phyloP scores from a whole-genome alignment of 345 rosid species.

The Melaleuca quinquenervia region DNA sequence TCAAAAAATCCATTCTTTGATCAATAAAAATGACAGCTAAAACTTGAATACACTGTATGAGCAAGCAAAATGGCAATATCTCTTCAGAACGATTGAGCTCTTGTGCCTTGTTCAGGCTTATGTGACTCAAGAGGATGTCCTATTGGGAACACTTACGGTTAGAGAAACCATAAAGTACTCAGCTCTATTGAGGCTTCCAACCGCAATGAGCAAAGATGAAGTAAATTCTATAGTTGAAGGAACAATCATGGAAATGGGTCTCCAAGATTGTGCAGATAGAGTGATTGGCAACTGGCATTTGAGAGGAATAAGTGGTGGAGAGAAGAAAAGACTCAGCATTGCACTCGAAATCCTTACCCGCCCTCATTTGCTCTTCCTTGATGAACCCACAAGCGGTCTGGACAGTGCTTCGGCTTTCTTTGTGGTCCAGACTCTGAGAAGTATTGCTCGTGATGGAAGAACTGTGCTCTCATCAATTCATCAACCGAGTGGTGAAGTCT shows the following conservation, averaged over 20 bases:
- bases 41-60: background rate
- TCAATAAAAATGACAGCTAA: background rate
- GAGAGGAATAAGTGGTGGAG: slow-evolving; percentile 80
- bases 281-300: slow-evolving; percentile 63
- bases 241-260: slow-evolving; percentile 52
- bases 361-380: slow-evolving; percentile 52
- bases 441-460: slow-evolving; percentile 53
- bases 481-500: slow-evolving; percentile 77
- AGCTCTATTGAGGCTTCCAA: slow-evolving; percentile 57
- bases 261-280: slow-evolving; percentile 54
- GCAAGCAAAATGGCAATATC: background rate
- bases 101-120: slow-evolving; percentile 39
- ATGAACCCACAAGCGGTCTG: slow-evolving; percentile 71
- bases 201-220: slow-evolving; percentile 29
- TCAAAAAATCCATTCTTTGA: background rate
- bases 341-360: slow-evolving; percentile 62
- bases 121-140: slow-evolving; percentile 66
- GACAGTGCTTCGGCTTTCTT: slow-evolving; percentile 78
- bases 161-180: slow-evolving; percentile 62
- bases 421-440: slow-evolving; percentile 46
- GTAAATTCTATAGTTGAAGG: slow-evolving; percentile 34
- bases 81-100: background rate
- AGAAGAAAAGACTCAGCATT: slow-evolving; percentile 62
- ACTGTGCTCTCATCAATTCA: slow-evolving; percentile 59
- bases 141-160: slow-evolving; percentile 59